phyloP scores from a whole-genome alignment of 305 asterid species.

The Fraxinus floribunda region DNA sequence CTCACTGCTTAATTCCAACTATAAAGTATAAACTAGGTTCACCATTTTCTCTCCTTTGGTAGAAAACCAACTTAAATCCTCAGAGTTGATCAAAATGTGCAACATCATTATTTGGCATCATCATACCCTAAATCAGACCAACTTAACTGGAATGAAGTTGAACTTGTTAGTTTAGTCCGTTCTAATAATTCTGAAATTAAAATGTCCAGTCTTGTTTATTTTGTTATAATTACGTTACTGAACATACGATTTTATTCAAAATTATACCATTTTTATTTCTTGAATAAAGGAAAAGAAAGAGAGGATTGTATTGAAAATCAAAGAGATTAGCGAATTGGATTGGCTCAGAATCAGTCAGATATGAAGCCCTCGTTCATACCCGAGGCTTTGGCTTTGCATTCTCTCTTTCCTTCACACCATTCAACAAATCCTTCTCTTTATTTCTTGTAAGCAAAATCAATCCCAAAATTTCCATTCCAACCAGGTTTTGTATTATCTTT shows the following conservation, averaged over 20 bases:
- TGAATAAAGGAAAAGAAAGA: not conserved
- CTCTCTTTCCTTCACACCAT: conserved; percentile 36
- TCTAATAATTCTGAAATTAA: not conserved
- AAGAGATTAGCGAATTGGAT: conserved; percentile 34
- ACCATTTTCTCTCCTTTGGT: not conserved
- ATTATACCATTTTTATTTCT: not conserved
- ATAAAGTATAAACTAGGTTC: not conserved
- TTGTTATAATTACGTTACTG: not conserved
- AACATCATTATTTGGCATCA: not conserved
- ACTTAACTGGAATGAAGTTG: not conserved
- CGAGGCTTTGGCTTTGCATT: conserved; percentile 44
- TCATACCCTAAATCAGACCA: not conserved
- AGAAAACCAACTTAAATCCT: not conserved
- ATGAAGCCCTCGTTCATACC: conserved; percentile 56
- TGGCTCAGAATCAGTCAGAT: conserved; percentile 42
- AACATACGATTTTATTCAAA: too few species aligned
- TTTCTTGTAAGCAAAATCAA: conserved; percentile 32
- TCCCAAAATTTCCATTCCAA: conserved; percentile 20
- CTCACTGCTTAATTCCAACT: too few species aligned
- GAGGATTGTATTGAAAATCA: not conserved
- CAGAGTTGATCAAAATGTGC: not conserved
- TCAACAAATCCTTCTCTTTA: conserved; percentile 28
- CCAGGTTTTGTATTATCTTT: conserved; percentile 29
- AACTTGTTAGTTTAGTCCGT: not conserved
- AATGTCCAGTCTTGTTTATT: not conserved